phyloP scores from a whole-genome alignment of 805 yeast genomes.

The Candida rishiriensis region DNA sequence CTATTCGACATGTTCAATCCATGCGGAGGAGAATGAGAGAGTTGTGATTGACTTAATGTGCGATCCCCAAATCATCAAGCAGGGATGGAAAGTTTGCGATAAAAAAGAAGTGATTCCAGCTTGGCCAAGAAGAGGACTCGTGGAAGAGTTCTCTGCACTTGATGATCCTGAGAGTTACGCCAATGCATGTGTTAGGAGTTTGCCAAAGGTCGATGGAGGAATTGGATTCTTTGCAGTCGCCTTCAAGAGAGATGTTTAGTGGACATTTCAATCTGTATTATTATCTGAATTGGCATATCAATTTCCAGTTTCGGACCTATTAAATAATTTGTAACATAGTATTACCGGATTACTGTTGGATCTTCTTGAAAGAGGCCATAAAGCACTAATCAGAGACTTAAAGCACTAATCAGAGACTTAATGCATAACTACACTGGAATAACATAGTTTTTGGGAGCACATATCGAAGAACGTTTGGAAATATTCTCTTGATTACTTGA shows the following conservation, averaged over 20 bases:
- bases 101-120: conserved; percentile 64
- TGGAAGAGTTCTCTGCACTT: conserved; percentile 57
- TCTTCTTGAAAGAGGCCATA: too few species aligned
- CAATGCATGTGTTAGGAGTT: conserved; percentile 80
- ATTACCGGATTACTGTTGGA: too few species aligned
- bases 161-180: conserved; percentile 54
- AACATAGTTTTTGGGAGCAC: too few species aligned
- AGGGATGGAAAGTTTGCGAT: conserved; percentile 72
- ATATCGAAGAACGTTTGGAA: too few species aligned
- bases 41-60: conserved; percentile 77
- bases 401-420: too few species aligned
- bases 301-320: too few species aligned
- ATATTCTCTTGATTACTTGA: too few species aligned
- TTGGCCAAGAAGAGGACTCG: conserved; percentile 86
- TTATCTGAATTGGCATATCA: too few species aligned
- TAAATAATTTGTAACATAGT: too few species aligned
- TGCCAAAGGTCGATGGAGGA: conserved; percentile 93
- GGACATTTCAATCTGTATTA: neutral
- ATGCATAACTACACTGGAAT: too few species aligned
- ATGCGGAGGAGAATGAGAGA: conserved; percentile 88
- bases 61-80: conserved; percentile 56
- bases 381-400: too few species aligned
- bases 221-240: conserved; percentile 97
- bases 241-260: conserved; percentile 51
- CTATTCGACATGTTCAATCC: conserved; percentile 94